phyloP scores from a whole-genome alignment of 768 basidiomycete genomes.

The Kwoniella pini region DNA sequence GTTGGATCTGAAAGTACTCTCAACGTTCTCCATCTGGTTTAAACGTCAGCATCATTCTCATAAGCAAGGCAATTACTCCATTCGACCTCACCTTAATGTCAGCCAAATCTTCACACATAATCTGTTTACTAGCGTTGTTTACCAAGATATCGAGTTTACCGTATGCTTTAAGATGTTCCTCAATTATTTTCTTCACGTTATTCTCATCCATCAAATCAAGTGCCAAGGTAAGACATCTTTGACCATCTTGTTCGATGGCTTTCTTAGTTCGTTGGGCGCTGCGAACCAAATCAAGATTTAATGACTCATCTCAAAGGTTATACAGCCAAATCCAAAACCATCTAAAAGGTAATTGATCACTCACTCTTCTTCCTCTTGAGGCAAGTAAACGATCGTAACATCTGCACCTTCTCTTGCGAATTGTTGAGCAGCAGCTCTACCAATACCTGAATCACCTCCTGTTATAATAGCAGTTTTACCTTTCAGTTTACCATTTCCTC shows the following conservation, averaged over 20 bases:
- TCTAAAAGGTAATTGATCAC: conserved; percentile 14
- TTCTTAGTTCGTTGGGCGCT: conserved; percentile 60
- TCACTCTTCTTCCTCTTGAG: conserved; percentile 62
- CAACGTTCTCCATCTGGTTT: conserved; percentile 61
- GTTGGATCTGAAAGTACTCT: conserved; percentile 63
- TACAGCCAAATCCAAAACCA: not conserved
- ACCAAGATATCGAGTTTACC: conserved; percentile 62
- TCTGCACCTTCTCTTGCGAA: conserved; percentile 58
- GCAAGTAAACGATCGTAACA: conserved; percentile 59
- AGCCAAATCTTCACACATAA: conserved; percentile 58
- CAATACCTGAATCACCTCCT: conserved; percentile 49
- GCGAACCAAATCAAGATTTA: not conserved
- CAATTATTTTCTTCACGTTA: conserved; percentile 59
- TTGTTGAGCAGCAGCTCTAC: conserved; percentile 48
- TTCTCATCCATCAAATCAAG: conserved; percentile 58
- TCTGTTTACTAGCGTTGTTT: conserved; percentile 59
- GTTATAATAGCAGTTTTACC: conserved; percentile 53
- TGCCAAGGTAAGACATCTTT: conserved; percentile 50
- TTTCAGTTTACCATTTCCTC: conserved; percentile 59
- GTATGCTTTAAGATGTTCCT: conserved; percentile 58
- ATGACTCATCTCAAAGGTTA: not conserved
- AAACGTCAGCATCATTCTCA: too few species aligned
- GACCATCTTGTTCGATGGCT: conserved; percentile 58
- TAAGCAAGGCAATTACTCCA: too few species aligned
- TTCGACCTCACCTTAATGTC: conserved; percentile 59